Conservation (phyloP, 2,329 filamentous ascomycete genomes). For the Xylariomycetidae sp. region DNA sequence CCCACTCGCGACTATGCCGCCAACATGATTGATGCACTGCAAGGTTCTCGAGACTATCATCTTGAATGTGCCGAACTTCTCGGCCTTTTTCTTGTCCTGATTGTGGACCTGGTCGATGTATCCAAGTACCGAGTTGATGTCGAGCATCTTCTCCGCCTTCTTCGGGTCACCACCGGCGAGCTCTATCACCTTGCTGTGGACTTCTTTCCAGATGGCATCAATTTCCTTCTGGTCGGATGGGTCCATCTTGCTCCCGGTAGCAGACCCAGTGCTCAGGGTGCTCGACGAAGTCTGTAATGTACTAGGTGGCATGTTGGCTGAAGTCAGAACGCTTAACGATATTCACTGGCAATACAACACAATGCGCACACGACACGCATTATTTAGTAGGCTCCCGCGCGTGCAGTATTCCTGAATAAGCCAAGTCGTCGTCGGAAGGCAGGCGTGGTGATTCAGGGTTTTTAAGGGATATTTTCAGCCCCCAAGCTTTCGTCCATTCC, state of each 20-base stretch:
- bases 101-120: conserved; percentile 24
- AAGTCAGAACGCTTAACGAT: no score
- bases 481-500: no score
- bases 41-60: conserved; percentile 24
- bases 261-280: conserved; percentile 14
- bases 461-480: no score
- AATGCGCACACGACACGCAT: no score
- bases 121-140: conserved; percentile 24
- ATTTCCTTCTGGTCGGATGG: conserved; percentile 26
- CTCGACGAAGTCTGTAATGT: conserved; percentile 14
- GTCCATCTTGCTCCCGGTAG: conserved; percentile 16
- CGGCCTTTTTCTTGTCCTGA: conserved; percentile 22
- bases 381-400: no score
- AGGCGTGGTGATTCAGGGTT: no score
- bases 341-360: not conserved
- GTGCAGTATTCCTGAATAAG: no score
- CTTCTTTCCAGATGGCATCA: conserved; percentile 27
- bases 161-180: conserved; percentile 25
- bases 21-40: conserved; percentile 29
- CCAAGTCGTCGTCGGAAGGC: no score
- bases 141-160: conserved; percentile 19
- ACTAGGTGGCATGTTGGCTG: conserved; percentile 18
- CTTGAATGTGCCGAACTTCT: conserved; percentile 24
- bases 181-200: conserved; percentile 27
- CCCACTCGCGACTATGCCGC: conserved; percentile 27